phyloP scores from a whole-genome alignment of 2,329 filamentous ascomycete species.

The Ambrosiella xylebori region DNA sequence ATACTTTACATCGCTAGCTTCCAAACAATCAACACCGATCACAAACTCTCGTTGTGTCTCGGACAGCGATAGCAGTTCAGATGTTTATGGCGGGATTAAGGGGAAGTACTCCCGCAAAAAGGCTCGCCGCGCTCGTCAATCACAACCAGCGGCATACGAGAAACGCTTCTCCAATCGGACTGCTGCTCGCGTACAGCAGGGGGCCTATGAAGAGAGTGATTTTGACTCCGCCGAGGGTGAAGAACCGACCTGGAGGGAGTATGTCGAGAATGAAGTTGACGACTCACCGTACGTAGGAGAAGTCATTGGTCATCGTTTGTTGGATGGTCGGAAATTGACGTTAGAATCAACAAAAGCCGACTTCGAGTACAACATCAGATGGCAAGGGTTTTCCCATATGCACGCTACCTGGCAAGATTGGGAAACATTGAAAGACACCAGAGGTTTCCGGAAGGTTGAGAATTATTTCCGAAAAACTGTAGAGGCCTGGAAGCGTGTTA shows the following conservation, averaged over 20 bases:
- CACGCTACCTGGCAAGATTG: constrained; percentile 91
- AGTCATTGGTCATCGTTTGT: constrained; percentile 71
- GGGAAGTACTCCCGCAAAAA: constrained; percentile 56
- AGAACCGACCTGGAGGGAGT: constrained; percentile 43
- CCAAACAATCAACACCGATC: constrained; percentile 39
- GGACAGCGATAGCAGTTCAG: constrained; percentile 54
- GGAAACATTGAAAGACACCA: constrained; percentile 55
- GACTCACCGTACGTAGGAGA: constrained; percentile 75
- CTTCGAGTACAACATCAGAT: constrained; percentile 89
- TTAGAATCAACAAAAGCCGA: constrained; percentile 49
- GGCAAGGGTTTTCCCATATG: constrained; percentile 88
- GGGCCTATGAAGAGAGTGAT: constrained; percentile 48
- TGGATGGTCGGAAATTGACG: constrained; percentile 44
- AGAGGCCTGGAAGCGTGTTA: constrained; percentile 60
- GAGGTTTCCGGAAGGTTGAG: constrained; percentile 75
- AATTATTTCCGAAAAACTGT: constrained; percentile 86
- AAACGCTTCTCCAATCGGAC: constrained; percentile 84
- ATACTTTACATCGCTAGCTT: constrained; percentile 26
- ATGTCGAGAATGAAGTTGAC: constrained; percentile 49
- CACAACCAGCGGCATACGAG: constrained; percentile 53
- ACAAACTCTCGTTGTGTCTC: constrained; percentile 29
- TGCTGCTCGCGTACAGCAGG: constrained; percentile 52
- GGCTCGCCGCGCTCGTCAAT: constrained; percentile 55
- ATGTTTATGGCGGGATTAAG: constrained; percentile 63
- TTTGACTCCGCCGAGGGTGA: constrained; percentile 43